Conservation (phyloP, 2,329 filamentous ascomycete genomes). For the Penicillium frequentans region DNA sequence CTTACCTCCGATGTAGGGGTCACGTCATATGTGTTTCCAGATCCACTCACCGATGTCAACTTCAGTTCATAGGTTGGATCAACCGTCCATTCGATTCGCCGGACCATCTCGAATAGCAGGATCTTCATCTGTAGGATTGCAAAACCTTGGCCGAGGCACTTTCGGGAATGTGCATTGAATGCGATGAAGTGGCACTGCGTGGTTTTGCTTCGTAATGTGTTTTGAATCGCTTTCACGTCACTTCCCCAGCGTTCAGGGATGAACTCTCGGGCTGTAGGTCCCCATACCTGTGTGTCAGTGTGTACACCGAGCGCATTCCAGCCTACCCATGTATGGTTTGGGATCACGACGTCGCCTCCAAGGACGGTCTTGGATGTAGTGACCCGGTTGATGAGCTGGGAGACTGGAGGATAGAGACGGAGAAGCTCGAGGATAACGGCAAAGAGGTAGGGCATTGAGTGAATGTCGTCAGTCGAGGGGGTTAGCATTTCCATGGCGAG, state of each 20-base stretch:
- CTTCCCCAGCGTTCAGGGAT: slow-evolving; percentile 38
- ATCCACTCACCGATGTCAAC: slow-evolving; percentile 26
- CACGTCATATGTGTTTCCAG: neutral
- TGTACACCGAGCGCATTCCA: slow-evolving; percentile 46
- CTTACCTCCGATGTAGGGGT: neutral
- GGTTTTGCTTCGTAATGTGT: slow-evolving; percentile 23
- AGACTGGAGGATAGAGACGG: slow-evolving; percentile 52
- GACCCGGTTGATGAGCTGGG: slow-evolving; percentile 51
- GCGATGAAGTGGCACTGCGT: slow-evolving; percentile 29
- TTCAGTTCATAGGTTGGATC: slow-evolving; percentile 25
- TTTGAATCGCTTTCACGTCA: slow-evolving; percentile 34
- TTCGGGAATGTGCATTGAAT: slow-evolving; percentile 31
- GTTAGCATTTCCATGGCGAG: slow-evolving; percentile 3
- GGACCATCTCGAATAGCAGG: slow-evolving; percentile 23
- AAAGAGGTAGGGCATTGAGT: slow-evolving; percentile 45
- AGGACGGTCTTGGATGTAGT: slow-evolving; percentile 29
- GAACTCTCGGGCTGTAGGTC: slow-evolving; percentile 32
- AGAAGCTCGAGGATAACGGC: slow-evolving; percentile 49
- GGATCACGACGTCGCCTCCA: slow-evolving; percentile 31
- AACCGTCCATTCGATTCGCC: slow-evolving; percentile 20
- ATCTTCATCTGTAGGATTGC: slow-evolving; percentile 30
- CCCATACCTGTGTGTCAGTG: slow-evolving; percentile 36
- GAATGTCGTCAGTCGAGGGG: slow-evolving; percentile 26
- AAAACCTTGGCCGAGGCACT: slow-evolving; percentile 31
- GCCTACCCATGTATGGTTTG: slow-evolving; percentile 41